These are phyloP conservation scores for Tetradesmus lagerheimii DNA, from an alignment of 139 green algal genomes.

Conservation along the genomic window DNA sequence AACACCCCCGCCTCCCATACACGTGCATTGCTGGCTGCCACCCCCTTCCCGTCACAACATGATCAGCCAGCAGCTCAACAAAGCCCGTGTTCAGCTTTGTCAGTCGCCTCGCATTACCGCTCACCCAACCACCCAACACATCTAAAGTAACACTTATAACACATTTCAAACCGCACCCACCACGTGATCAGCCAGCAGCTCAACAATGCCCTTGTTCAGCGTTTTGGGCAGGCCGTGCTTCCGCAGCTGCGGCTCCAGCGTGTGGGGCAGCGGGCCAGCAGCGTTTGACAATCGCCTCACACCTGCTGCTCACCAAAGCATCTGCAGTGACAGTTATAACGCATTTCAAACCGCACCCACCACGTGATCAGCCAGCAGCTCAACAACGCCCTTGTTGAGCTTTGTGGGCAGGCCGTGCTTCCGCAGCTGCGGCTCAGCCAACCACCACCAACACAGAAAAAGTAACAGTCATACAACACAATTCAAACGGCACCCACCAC, in stretches of 20 bases:
- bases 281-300: conserved; percentile 74
- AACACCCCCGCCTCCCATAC: no score
- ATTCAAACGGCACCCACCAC: neutral
- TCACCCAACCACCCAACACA: no score
- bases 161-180: neutral
- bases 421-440: no score
- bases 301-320: no score
- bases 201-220: neutral
- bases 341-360: neutral
- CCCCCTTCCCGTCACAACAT: neutral
- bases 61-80: neutral
- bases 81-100: no score
- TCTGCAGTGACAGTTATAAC: neutral
- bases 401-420: no score
- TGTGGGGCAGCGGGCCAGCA: conserved; percentile 90
- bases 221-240: neutral
- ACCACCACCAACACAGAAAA: no score
- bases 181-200: neutral
- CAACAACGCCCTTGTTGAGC: neutral
- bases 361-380: neutral
- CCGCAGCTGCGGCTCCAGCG: no score
- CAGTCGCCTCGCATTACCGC: no score
- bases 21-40: no score
- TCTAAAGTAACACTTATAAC: no score
- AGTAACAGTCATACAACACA: no score